phyloP scores from a whole-genome alignment of 352 stramenopile species.

The Pseudoperonospora humuli region DNA sequence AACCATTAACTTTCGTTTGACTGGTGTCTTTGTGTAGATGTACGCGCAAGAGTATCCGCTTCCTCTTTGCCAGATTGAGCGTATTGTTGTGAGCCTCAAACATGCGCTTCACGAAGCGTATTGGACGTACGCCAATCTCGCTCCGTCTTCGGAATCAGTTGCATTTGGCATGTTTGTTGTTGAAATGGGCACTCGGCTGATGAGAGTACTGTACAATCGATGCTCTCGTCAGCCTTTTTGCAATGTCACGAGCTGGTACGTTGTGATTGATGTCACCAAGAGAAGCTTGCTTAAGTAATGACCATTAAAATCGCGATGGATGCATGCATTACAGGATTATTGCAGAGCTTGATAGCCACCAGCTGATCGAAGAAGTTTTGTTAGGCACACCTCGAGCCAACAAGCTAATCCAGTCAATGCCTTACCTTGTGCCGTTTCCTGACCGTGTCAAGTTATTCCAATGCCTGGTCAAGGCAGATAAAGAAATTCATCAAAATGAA shows the following conservation, averaged over 20 bases:
- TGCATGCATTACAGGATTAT: constrained; percentile 34
- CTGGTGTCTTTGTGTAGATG: constrained; percentile 32
- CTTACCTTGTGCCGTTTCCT: constrained; percentile 61
- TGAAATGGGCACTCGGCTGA: constrained; percentile 43
- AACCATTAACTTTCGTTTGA: not conserved
- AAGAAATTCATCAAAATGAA: constrained; percentile 40
- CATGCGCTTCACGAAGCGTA: constrained; percentile 48
- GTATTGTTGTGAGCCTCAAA: constrained; percentile 51
- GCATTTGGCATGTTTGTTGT: constrained; percentile 54
- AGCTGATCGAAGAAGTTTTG: constrained; percentile 52
- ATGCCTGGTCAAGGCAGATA: constrained; percentile 44
- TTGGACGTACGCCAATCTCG: constrained; percentile 33
- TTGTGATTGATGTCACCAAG: not conserved
- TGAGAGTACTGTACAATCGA: constrained; percentile 59
- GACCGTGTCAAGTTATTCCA: constrained; percentile 71
- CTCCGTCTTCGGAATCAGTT: constrained; percentile 15
- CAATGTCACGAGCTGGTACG: constrained; percentile 68
- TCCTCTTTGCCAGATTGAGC: constrained; percentile 56
- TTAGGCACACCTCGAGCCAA: constrained; percentile 42
- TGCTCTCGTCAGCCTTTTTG: constrained; percentile 64
- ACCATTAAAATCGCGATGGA: not conserved
- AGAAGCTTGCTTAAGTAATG: not conserved
- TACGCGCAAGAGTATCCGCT: constrained; percentile 57
- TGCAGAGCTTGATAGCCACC: constrained; percentile 41
- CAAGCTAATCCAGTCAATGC: constrained; percentile 62